A percentile compares a stretch with the other conserved stretches of the same genome.
Evolutionary conservation across 2,329 filamentous ascomycete species (phyloP).

Genomic region (Gnomoniopsis sp.): DNA sequence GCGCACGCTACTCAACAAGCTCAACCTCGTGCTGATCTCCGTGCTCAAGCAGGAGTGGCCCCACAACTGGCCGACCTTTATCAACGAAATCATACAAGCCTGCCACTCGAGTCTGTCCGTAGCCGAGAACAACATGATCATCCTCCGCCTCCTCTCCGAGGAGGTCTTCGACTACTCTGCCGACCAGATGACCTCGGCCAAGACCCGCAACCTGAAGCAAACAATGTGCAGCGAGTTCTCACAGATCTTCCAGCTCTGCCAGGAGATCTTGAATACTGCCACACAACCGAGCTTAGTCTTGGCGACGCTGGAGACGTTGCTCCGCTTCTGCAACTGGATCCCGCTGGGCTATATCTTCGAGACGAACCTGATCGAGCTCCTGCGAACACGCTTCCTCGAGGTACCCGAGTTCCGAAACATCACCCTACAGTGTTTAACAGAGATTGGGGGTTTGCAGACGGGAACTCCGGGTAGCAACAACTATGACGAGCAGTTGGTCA

Average conservation of each 20-base stretch:
- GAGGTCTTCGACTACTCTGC: conserved; percentile 99
- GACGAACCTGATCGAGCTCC: conserved; percentile 90
- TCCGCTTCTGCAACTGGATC: conserved; percentile 99
- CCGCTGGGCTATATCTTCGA: conserved; percentile 98
- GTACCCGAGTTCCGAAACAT: conserved; percentile 95
- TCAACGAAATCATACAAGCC: conserved; percentile 98
- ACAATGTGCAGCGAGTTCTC: conserved; percentile 99
- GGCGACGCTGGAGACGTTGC: conserved; percentile 91
- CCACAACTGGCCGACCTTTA: conserved; percentile 99
- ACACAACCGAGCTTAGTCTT: conserved; percentile 83
- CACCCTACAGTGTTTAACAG: conserved; percentile 92
- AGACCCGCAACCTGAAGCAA: conserved; percentile 94
- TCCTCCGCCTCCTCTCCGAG: conserved; percentile 89
- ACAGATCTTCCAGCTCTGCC: conserved; percentile 95
- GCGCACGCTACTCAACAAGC: conserved; percentile 91
- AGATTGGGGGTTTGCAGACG: conserved; percentile 92
- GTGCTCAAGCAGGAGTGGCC: conserved; percentile 99
- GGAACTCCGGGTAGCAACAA: conserved; percentile 65
- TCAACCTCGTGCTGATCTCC: conserved; percentile 95
- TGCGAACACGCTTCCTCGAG: conserved; percentile 88
- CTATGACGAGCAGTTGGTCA: conserved; percentile 92
- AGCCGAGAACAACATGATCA: conserved; percentile 99
- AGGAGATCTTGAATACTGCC: conserved; percentile 88
- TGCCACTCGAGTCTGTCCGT: conserved; percentile 94
- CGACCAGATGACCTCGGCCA: conserved; percentile 98